Percentiles rank a stretch among this genome's conserved stretches.
Evolutionary conservation across 371 early-diverging fungal genomes (phyloP).

Genomic region (Lichtheimia ornata): DNA sequence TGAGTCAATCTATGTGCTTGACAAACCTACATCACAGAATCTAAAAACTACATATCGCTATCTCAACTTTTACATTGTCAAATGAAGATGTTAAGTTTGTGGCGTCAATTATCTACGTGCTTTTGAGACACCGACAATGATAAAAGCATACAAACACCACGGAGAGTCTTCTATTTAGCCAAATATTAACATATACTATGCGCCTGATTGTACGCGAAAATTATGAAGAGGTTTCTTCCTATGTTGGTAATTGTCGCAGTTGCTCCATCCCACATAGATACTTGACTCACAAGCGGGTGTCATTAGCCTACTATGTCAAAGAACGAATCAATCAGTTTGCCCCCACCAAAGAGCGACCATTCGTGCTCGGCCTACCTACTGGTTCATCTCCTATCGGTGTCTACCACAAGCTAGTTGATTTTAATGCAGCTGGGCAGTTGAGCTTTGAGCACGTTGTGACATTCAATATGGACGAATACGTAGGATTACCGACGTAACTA

Average conservation of each 20-base stretch:
- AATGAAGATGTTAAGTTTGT: too few species aligned
- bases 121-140: too few species aligned
- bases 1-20: too few species aligned
- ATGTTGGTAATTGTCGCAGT: slow-evolving; percentile 47
- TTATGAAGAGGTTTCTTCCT: slow-evolving; percentile 64
- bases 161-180: too few species aligned
- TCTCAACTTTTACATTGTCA: too few species aligned
- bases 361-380: slow-evolving; percentile 85
- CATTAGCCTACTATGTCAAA: slow-evolving; percentile 75
- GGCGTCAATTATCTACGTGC: too few species aligned
- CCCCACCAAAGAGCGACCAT: slow-evolving; percentile 76
- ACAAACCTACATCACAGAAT: too few species aligned
- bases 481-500: slow-evolving; percentile 38
- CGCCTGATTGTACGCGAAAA: slow-evolving; percentile 72
- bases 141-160: too few species aligned
- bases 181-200: slow-evolving; percentile 35
- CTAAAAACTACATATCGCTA: too few species aligned
- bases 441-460: slow-evolving; percentile 67
- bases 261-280: background rate
- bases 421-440: slow-evolving; percentile 58
- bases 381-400: slow-evolving; percentile 83
- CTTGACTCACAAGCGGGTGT: background rate
- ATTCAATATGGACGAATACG: slow-evolving; percentile 81
- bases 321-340: slow-evolving; percentile 80
- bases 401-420: slow-evolving; percentile 69